Percentiles rank a stretch among this genome's conserved stretches.
Evolutionary conservation across 1,284 basidiomycete species (phyloP).

Genomic region (Ceratobasidium theobromae): DNA sequence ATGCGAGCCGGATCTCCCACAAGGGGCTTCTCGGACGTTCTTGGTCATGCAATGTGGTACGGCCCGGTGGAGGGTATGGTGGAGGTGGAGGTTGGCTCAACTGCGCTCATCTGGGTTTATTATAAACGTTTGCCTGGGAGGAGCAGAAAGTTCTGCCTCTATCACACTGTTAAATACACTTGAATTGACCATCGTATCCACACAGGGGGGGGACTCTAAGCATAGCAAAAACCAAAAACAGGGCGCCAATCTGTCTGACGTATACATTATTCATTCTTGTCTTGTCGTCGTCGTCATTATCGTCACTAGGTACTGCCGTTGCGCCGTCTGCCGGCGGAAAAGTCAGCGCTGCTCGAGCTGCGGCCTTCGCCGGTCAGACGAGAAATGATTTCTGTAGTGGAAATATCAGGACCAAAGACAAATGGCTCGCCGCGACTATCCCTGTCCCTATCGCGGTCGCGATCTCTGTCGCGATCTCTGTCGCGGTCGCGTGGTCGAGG

Average conservation of each 20-base stretch:
- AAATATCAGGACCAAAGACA: slow-evolving; percentile 27
- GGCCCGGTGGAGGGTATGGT: background rate
- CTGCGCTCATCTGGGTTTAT: too few relatives aligned
- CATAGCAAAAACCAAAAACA: background rate
- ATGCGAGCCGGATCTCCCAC: background rate
- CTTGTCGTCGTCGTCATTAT: background rate
- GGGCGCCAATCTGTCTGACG: background rate
- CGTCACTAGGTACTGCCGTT: slow-evolving; percentile 19
- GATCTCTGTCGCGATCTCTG: slow-evolving; percentile 4
- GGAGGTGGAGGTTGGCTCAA: too few relatives aligned
- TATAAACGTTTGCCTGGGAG: too few relatives aligned
- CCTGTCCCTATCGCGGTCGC: slow-evolving; percentile 10
- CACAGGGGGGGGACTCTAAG: background rate
- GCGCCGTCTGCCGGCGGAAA: slow-evolving; percentile 17
- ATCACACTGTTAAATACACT: background rate
- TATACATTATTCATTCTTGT: background rate
- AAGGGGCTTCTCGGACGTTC: too few relatives aligned
- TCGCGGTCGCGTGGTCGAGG: slow-evolving; percentile 18
- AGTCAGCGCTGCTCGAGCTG: slow-evolving; percentile 15
- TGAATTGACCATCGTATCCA: too few relatives aligned
- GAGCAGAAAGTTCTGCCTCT: too few relatives aligned
- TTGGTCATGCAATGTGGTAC: too few relatives aligned
- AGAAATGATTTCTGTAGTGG: slow-evolving; percentile 24
- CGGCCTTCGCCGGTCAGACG: slow-evolving; percentile 17
- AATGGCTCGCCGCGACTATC: slow-evolving; percentile 13